phyloP scores from a whole-genome alignment of 2,329 filamentous ascomycete species.

The Oidium heveae region DNA sequence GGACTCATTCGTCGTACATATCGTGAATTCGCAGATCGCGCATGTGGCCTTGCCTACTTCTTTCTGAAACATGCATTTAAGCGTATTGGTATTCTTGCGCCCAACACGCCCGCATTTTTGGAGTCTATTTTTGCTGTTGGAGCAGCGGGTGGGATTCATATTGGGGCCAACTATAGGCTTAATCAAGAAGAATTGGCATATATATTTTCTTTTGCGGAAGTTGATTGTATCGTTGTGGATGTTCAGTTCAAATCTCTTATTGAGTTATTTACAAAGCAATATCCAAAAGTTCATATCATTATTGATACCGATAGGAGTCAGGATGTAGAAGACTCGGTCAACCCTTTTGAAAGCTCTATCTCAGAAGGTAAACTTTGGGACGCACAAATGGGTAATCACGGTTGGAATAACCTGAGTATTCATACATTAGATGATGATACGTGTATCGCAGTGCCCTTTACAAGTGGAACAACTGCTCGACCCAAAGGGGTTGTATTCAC shows the following conservation, averaged over 20 bases:
- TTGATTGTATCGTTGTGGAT: slow-evolving; percentile 71
- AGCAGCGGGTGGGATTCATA: slow-evolving; percentile 54
- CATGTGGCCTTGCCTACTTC: slow-evolving; percentile 71
- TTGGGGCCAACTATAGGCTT: slow-evolving; percentile 48
- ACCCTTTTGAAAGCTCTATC: slow-evolving; percentile 64
- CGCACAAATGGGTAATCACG: slow-evolving; percentile 31
- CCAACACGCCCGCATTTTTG: slow-evolving; percentile 87
- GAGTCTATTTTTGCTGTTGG: slow-evolving; percentile 75
- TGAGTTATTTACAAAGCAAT: slow-evolving; percentile 32
- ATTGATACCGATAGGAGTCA: slow-evolving; percentile 46
- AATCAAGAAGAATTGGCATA: slow-evolving; percentile 73
- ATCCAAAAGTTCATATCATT: slow-evolving; percentile 43
- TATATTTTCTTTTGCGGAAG: slow-evolving; percentile 70
- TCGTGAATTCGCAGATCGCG: slow-evolving; percentile 58
- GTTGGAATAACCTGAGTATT: slow-evolving; percentile 53
- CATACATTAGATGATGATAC: slow-evolving; percentile 49
- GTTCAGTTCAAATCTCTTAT: slow-evolving; percentile 52
- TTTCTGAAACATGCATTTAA: slow-evolving; percentile 47
- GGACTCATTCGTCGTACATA: slow-evolving; percentile 54
- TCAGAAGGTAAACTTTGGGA: slow-evolving; percentile 59
- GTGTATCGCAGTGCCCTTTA: slow-evolving; percentile 29
- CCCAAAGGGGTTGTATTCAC: slow-evolving; percentile 90
- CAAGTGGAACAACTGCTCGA: slow-evolving; percentile 35
- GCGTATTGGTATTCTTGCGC: slow-evolving; percentile 62
- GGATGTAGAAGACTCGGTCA: slow-evolving; percentile 50